Evolutionary conservation across 2,329 filamentous ascomycete species (phyloP).

Genomic region (Verticillium dahliae): DNA sequence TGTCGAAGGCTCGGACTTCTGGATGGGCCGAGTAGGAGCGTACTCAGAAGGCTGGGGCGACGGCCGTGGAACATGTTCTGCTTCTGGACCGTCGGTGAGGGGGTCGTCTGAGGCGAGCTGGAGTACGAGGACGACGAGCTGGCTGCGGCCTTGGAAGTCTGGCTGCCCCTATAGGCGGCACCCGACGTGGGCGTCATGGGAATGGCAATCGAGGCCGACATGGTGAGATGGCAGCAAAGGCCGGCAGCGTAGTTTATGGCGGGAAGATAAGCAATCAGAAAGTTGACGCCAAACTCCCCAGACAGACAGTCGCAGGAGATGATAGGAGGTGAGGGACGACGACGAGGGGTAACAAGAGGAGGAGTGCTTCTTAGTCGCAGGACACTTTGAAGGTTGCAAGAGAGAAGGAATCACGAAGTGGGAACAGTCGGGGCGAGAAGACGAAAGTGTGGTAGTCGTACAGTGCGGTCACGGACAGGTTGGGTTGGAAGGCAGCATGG

Average conservation of each 20-base stretch:
- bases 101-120: conserved; percentile 45
- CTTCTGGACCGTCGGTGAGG: conserved; percentile 31
- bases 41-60: conserved; percentile 58
- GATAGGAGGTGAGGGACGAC: background rate
- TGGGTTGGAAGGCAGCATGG: background rate
- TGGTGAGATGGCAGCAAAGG: conserved; percentile 20
- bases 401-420: background rate
- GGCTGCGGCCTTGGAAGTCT: conserved; percentile 35
- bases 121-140: conserved; percentile 50
- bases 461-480: conserved; percentile 1
- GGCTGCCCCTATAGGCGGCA: conserved; percentile 19
- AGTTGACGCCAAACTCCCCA: background rate
- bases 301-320: background rate
- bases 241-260: background rate
- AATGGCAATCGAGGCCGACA: conserved; percentile 67
- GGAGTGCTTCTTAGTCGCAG: background rate
- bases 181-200: conserved; percentile 37
- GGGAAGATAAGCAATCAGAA: background rate
- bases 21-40: conserved; percentile 6
- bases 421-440: background rate
- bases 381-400: background rate
- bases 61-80: conserved; percentile 42
- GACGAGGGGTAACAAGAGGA: background rate
- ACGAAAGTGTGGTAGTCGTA: conserved; percentile 1
- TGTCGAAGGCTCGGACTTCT: background rate